These are phyloP conservation scores for Asparagopsis taxiformis DNA, from an alignment of 31 red algal species.

Conservation along the genomic window DNA sequence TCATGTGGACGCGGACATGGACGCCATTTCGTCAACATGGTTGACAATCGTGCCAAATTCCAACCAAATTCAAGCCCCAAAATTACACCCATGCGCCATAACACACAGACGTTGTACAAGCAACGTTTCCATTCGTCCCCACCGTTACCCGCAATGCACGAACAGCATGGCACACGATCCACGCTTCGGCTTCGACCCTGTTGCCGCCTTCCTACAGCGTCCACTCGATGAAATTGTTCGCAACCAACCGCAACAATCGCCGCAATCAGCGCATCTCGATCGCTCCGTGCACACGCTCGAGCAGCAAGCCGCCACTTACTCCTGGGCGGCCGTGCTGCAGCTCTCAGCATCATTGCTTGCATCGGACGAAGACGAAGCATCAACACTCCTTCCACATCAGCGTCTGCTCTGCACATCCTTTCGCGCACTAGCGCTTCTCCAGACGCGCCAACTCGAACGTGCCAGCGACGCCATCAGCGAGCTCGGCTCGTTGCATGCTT, in stretches of 20 bases:
- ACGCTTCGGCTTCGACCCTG: slow-evolving; percentile 1
- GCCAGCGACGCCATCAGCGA: slow-evolving; percentile 31
- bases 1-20: too few species aligned
- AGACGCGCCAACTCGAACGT: slow-evolving; percentile 54
- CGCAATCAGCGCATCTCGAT: background rate
- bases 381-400: slow-evolving; percentile 41
- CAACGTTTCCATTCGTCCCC: background rate
- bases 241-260: background rate
- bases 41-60: too few species aligned
- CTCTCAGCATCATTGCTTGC: slow-evolving; percentile 27
- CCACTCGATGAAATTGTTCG: slow-evolving; percentile 4
- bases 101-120: too few species aligned
- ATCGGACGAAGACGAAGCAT: slow-evolving; percentile 11
- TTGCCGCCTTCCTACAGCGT: slow-evolving; percentile 8
- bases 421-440: slow-evolving; percentile 41
- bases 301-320: slow-evolving; percentile 1
- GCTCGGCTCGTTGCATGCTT: slow-evolving; percentile 18
- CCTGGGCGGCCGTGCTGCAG: slow-evolving; percentile 24
- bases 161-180: slow-evolving; percentile 1
- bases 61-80: too few species aligned
- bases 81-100: too few species aligned
- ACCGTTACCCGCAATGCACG: background rate
- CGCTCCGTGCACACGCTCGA: slow-evolving; percentile 12
- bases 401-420: slow-evolving; percentile 15
- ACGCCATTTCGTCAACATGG: too few species aligned